Base-by-base conservation (phyloP, 352 stramenopile genomes). In the Phytophthora pinifolia region DNA sequence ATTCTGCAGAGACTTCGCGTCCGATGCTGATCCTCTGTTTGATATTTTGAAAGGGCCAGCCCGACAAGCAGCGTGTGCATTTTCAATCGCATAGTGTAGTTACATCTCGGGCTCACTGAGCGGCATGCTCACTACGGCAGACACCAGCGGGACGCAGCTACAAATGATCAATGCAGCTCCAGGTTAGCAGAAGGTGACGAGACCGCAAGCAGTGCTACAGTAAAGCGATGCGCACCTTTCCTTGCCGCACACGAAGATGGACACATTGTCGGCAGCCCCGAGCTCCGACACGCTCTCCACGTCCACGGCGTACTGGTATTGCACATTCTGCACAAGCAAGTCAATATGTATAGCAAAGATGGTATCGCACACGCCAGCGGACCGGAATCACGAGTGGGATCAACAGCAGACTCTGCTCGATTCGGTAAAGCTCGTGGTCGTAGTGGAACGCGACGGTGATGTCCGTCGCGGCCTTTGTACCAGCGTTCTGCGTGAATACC, bases 181-280 rank as follows among this genome's bases (percentile, higher is more conserved):
- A 31, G 15, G 42, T 55, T 57, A 62, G 50, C 35, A 13, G 22
- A n/a, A 35, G 34, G 1, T 8, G n/a, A 27, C 22, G 22, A 27
- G 22, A 27, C 22, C 22, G 10, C 32, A 9, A 18, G 13, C 33
- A 33, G 18, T 7, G 30, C 32, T 36, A 34, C 12, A 3, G 36
- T 41, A 9, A 17, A 42, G n/a, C 17, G 10, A 4, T 6, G 14
- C 54, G 1, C 50, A 89, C 83, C 82, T 91, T 47, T 92, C 79
- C 62, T 93, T 91, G 52, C 81, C 71, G 59, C 83, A 93, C 1
- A 93, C 76, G 46, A 89, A 92, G 53, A 93, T 86, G 55, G 72
- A 90, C 48, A 93, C 59, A 48, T 72, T 88, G 59, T 92, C 83
- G 30, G 83, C 79, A 9, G 81, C 83, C 0, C 79, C 76, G 0